Evolutionary conservation across 164 flowering plant genomes (phyloP), one percentile per base, ranked within the genome.

Genomic region (Dillenia turbinata): DNA sequence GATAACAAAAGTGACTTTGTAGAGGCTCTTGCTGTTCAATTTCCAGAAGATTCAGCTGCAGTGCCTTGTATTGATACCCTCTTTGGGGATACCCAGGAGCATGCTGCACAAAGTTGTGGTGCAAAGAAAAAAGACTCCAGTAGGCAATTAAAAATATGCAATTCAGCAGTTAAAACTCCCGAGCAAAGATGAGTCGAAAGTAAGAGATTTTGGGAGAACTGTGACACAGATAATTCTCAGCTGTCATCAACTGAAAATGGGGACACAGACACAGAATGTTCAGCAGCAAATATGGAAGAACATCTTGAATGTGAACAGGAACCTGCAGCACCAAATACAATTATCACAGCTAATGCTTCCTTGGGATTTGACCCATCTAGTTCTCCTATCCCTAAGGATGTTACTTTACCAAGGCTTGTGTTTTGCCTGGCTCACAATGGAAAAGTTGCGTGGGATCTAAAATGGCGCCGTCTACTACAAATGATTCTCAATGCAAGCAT

Each of bases 391-490:
- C 75, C 87, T 10, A 61, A 61, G 56, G 87, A 83, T 64, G 75
- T 73, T 61, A 68, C 76, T 68, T 71, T 82, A 61, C 97, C 99
- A 54, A 81, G 92, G 66, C 49, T 85, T 60, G 81, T 87, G 26
- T 63, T 90, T 14, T 87, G 94, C 75, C 74, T 95, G 58, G 96
- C 89, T 61, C 99, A 95, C 77, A 86, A 90, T 82, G 99, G 97
- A 56, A 90, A 85, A 79, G 96, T 90, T 71, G 95, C 92, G 26
- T 90, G 97, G 99, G 99, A 92, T 80, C 81, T 86, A 64, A 95
- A 92, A 81, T 92, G 99, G 99, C 69, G 75, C 99, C 97, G 54
- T 44, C 16, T 47, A 59, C 40, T 63, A 58, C 44, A 53, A 11
- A 60, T 70, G 78, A 70, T 60, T 56, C 73, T 48, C 71, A 70